Evolutionary conservation across 2,329 filamentous ascomycete species (phyloP), one percentile per base, ranked within the genome.

Genomic region (Pseudogymnoascus sp.): DNA sequence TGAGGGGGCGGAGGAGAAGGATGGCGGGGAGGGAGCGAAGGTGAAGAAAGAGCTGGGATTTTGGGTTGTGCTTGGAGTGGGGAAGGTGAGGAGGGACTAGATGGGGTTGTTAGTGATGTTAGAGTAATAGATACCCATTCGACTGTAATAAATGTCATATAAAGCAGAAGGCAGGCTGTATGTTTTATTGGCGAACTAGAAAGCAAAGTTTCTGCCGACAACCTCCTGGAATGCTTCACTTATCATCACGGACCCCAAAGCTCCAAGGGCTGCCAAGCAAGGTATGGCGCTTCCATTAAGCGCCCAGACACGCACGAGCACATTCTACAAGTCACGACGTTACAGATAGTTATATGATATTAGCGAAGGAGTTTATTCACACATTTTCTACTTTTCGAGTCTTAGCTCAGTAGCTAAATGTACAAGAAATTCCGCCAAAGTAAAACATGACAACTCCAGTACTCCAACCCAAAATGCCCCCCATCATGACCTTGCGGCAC

Each of bases 21-120:
- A 71, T 70, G 64, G 74, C 74, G 83, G 81, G 67, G 86, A 81
- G 72, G 84, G 83, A 47, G 83, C 78, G 57, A 87, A 81, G 73
- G 89, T 93, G 75, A 93, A 86, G 78, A 84, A 89, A 70, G 94
- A 97, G 72, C 77, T 97, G 74, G 92, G 92, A 61, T 97, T 96
- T 75, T 99, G 94, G 94, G 92, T 90, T 76, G 92, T 96, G 17
- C 78, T 97, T 36, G 93, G 93, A 3, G 83, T 95, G 62, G 94
- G 94, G 8, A 86, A 86, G 69, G 94, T 97, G 69, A 83, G 77
- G 66, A 78, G 79, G 71, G 75, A 78, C 61, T 76, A 71, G 39
- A 47, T 10, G 39, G 44, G 15, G 9, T 10, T 13, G 21, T 6
- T 31, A 29, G 44, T 24, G 31, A 57, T 36, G 31, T 33, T 41